Evolutionary conservation across 2,329 filamentous ascomycete species (phyloP).

Genomic region (Xylariomycetidae sp.): DNA sequence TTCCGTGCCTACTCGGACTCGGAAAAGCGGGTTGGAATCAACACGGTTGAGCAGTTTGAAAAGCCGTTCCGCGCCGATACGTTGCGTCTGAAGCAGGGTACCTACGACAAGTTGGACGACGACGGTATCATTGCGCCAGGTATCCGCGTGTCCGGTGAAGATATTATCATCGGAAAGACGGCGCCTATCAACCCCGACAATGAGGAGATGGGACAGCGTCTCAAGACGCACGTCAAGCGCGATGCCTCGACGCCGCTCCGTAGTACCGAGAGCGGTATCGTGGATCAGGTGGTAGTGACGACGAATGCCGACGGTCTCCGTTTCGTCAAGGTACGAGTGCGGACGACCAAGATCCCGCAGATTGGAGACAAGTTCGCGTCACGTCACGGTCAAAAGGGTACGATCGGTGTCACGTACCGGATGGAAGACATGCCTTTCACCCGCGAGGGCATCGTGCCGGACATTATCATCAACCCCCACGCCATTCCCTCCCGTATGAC

Average conservation of each 20-base stretch:
- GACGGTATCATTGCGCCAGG: conserved; percentile 93
- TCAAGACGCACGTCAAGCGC: conserved; percentile 82
- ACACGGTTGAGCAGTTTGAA: conserved; percentile 89
- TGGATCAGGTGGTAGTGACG: conserved; percentile 88
- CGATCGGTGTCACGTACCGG: conserved; percentile 95
- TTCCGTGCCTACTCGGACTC: conserved; percentile 96
- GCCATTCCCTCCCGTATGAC: conserved; percentile 99
- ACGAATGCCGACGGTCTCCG: conserved; percentile 91
- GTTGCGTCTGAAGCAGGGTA: conserved; percentile 85
- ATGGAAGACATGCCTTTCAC: conserved; percentile 99
- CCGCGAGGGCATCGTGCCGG: conserved; percentile 81
- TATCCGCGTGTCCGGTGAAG: conserved; percentile 90
- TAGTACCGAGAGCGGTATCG: conserved; percentile 93
- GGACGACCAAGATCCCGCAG: conserved; percentile 96
- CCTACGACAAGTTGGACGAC: conserved; percentile 95
- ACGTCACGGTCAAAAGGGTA: conserved; percentile 98
- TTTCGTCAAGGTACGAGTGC: conserved; percentile 95
- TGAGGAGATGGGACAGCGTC: conserved; percentile 88
- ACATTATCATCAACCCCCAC: conserved; percentile 98
- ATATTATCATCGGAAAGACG: conserved; percentile 99
- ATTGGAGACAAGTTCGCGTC: conserved; percentile 99
- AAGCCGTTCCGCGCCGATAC: conserved; percentile 88
- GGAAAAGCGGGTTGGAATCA: conserved; percentile 92
- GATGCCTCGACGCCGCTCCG: conserved; percentile 93
- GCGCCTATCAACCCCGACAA: conserved; percentile 89